Conservation (phyloP, 2,329 filamentous ascomycete genomes). For the Fusarium concolor region DNA sequence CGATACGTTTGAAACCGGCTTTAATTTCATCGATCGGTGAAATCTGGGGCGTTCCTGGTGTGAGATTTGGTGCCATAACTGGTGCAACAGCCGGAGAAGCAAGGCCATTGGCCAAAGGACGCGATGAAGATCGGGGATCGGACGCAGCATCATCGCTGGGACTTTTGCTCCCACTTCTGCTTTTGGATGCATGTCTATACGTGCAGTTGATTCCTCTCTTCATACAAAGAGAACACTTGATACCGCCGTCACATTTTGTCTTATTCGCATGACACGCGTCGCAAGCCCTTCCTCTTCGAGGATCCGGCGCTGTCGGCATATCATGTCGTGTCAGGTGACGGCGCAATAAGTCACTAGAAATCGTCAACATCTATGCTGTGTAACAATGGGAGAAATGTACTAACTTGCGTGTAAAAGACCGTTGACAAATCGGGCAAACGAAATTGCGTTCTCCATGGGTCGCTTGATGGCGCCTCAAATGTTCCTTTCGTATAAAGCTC, state of each 20-base stretch:
- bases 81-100: neutral
- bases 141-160: slow-evolving; percentile 7
- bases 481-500: slow-evolving; percentile 56
- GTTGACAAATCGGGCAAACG: slow-evolving; percentile 52
- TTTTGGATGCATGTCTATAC: slow-evolving; percentile 46
- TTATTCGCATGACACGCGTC: slow-evolving; percentile 59
- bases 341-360: slow-evolving; percentile 52
- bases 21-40: slow-evolving; percentile 17
- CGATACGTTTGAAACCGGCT: slow-evolving; percentile 22
- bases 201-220: slow-evolving; percentile 55
- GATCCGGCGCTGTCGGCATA: slow-evolving; percentile 45
- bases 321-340: slow-evolving; percentile 54
- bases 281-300: slow-evolving; percentile 55
- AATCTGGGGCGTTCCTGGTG: neutral
- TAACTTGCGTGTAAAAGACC: slow-evolving; percentile 55
- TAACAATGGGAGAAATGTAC: slow-evolving; percentile 24
- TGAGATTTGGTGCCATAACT: neutral
- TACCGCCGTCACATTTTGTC: slow-evolving; percentile 58
- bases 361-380: neutral
- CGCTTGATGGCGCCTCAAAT: slow-evolving; percentile 55
- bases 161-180: slow-evolving; percentile 11
- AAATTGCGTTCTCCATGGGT: slow-evolving; percentile 53
- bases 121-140: neutral
- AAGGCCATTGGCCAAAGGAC: neutral
- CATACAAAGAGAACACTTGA: slow-evolving; percentile 53